phyloP scores from a whole-genome alignment of 495 filamentous ascomycete species.

The Parathielavia hyrcaniae region DNA sequence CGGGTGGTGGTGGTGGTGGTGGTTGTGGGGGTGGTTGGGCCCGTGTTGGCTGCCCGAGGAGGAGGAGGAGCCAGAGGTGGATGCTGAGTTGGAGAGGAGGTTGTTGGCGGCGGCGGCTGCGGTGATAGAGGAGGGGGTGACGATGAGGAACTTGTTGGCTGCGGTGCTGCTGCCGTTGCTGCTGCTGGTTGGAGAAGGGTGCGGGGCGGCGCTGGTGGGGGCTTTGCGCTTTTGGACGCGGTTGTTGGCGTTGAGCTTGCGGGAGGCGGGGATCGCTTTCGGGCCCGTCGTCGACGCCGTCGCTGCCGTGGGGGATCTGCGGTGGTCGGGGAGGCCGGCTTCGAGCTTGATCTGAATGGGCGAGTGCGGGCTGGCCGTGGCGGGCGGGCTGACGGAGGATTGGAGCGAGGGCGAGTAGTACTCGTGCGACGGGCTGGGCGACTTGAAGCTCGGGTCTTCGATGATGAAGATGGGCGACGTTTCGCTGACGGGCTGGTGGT shows the following conservation, averaged over 20 bases:
- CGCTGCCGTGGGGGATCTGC: slow-evolving; percentile 13
- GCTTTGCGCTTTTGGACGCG: slow-evolving; percentile 33
- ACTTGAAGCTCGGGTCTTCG: slow-evolving; percentile 33
- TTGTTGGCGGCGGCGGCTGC: neutral
- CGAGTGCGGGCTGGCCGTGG: slow-evolving; percentile 30
- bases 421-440: slow-evolving; percentile 28
- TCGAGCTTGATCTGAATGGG: slow-evolving; percentile 32
- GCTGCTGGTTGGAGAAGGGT: slow-evolving; percentile 1
- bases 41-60: slow-evolving; percentile 5
- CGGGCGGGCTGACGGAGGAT: slow-evolving; percentile 24
- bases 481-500: slow-evolving; percentile 9
- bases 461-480: slow-evolving; percentile 32
- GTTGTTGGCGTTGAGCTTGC: slow-evolving; percentile 30
- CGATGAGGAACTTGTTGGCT: slow-evolving; percentile 41
- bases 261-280: slow-evolving; percentile 26
- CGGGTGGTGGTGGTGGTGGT: slow-evolving; percentile 11
- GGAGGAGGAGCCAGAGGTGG: slow-evolving; percentile 34
- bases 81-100: neutral
- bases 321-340: neutral
- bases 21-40: slow-evolving; percentile 32
- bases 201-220: slow-evolving; percentile 12
- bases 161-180: neutral
- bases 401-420: slow-evolving; percentile 22
- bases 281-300: slow-evolving; percentile 1
- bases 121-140: slow-evolving; percentile 40